Percentiles rank a stretch among this genome's conserved stretches.
Conservation (phyloP, 2,329 filamentous ascomycete species). For the Elsinoe australis region DNA sequence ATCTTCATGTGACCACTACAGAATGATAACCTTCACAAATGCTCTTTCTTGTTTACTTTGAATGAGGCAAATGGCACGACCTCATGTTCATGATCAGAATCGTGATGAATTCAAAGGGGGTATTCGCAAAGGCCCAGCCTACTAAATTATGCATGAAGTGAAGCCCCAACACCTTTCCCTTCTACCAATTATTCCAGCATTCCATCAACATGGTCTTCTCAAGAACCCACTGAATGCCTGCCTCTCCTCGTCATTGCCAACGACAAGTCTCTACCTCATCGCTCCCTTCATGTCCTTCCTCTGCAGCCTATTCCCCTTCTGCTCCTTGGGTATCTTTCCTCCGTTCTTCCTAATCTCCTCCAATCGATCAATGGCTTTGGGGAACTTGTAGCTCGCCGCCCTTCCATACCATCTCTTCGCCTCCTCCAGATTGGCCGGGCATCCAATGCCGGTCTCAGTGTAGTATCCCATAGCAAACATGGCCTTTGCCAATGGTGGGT, state of each 20-base stretch:
- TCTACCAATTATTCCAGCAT: neutral
- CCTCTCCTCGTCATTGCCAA: neutral
- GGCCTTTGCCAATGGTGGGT: slow-evolving; percentile 70
- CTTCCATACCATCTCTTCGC: slow-evolving; percentile 98
- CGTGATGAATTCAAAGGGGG: neutral
- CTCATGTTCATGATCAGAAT: neutral
- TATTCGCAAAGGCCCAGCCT: slow-evolving; percentile 15
- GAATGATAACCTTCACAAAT: too few species aligned
- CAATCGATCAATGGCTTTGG: slow-evolving; percentile 83
- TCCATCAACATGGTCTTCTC: neutral
- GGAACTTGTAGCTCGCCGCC: slow-evolving; percentile 94
- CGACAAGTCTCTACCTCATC: slow-evolving; percentile 5
- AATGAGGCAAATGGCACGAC: too few species aligned
- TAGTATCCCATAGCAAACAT: slow-evolving; percentile 99
- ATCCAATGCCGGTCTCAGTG: slow-evolving; percentile 88
- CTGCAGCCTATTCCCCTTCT: slow-evolving; percentile 11
- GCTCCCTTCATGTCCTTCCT: slow-evolving; percentile 16
- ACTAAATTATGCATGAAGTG: slow-evolving; percentile 1
- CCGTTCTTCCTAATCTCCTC: slow-evolving; percentile 84
- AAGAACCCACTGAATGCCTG: neutral
- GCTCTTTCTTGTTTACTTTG: too few species aligned
- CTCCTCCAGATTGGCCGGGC: slow-evolving; percentile 78
- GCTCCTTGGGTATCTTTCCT: slow-evolving; percentile 41
- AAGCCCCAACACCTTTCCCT: neutral
- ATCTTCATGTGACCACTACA: neutral